These are phyloP conservation scores for Mucor mucedo DNA, from an alignment of 371 early-diverging fungal species.

Conservation along the genomic window DNA sequence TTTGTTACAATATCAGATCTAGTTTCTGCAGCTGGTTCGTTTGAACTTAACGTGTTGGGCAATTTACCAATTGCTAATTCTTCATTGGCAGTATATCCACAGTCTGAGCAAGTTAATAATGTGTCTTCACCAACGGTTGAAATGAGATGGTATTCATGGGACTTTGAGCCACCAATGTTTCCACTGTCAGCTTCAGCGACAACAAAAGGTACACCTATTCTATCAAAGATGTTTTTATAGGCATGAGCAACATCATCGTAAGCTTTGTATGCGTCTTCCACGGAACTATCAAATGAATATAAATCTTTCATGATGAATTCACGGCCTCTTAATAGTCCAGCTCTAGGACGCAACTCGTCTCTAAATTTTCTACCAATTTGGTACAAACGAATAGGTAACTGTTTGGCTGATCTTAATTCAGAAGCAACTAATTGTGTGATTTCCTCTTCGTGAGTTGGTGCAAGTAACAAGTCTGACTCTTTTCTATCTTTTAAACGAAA, in stretches of 20 bases:
- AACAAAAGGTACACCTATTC: constrained; percentile 79
- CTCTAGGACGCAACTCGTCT: constrained; percentile 84
- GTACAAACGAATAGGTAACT: constrained; percentile 85
- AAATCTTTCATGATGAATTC: constrained; percentile 97
- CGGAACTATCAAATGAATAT: constrained; percentile 84
- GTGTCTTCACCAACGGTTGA: constrained; percentile 85
- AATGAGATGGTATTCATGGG: constrained; percentile 89
- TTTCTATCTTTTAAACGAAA: constrained; percentile 85
- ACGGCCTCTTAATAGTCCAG: constrained; percentile 82
- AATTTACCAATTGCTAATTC: constrained; percentile 61
- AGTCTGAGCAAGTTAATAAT: constrained; percentile 68
- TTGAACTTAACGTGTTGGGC: neutral
- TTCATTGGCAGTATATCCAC: constrained; percentile 84
- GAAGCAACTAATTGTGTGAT: constrained; percentile 76
- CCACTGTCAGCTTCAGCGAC: constrained; percentile 93
- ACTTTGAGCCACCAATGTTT: constrained; percentile 86
- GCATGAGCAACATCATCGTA: constrained; percentile 77
- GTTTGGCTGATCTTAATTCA: constrained; percentile 70
- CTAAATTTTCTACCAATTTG: constrained; percentile 90
- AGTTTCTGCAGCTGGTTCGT: neutral
- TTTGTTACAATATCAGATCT: neutral
- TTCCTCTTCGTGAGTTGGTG: constrained; percentile 95
- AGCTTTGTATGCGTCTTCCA: constrained; percentile 69
- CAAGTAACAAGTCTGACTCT: constrained; percentile 70
- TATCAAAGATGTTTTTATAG: constrained; percentile 74